These are phyloP conservation scores for Penicillium brevicompactum DNA, from an alignment of 2,329 filamentous ascomycete species.

Conservation along the genomic window DNA sequence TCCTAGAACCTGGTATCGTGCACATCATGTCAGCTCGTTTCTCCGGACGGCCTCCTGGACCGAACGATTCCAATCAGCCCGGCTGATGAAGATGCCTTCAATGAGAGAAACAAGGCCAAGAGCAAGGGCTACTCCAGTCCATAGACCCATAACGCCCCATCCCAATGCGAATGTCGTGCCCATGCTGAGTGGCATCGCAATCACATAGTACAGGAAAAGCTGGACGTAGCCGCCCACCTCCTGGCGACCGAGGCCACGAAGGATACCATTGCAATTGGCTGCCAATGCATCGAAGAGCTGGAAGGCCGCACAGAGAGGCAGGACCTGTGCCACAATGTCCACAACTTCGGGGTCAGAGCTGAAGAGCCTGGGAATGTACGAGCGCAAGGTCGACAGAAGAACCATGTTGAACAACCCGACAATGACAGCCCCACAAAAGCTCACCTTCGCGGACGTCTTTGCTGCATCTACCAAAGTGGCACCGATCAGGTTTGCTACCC, in stretches of 20 bases:
- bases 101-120: conserved; percentile 59
- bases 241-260: conserved; percentile 85
- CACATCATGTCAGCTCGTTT: conserved; percentile 44
- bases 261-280: conserved; percentile 77
- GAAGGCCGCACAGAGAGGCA: conserved; percentile 84
- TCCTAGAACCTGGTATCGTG: conserved; percentile 1
- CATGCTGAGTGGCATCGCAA: conserved; percentile 84
- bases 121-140: conserved; percentile 76
- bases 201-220: conserved; percentile 79
- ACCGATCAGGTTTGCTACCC: conserved; percentile 89
- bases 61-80: conserved; percentile 59
- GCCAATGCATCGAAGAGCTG: conserved; percentile 85
- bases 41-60: conserved; percentile 62
- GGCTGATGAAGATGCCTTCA: conserved; percentile 59
- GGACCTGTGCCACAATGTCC: conserved; percentile 65
- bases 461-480: conserved; percentile 80
- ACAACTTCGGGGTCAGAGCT: conserved; percentile 74
- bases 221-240: conserved; percentile 89
- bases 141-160: conserved; percentile 79
- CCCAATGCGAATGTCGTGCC: conserved; percentile 73
- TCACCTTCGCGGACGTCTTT: conserved; percentile 77
- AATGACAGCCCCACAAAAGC: conserved; percentile 64
- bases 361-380: conserved; percentile 75
- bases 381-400: conserved; percentile 68
- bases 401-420: conserved; percentile 80